Evolutionary conservation across 805 yeast genomes (phyloP).

Genomic region (Saccharomycopsis fibuligera): DNA sequence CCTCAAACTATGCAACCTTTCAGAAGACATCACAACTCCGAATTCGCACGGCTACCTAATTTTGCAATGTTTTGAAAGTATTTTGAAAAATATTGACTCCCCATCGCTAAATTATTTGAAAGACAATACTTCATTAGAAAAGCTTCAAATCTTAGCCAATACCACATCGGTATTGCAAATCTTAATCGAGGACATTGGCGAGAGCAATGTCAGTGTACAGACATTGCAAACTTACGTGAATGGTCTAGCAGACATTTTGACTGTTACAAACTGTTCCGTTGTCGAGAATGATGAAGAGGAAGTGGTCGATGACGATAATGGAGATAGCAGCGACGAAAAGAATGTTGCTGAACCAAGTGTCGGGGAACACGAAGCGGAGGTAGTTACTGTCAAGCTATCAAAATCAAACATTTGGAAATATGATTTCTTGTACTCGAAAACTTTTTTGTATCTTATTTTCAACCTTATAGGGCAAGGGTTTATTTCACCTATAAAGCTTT

Average conservation of each 20-base stretch:
- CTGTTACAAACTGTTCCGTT: not conserved
- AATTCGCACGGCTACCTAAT: no score
- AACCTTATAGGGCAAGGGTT: not conserved
- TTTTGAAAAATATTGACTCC: no score
- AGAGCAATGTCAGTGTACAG: not conserved
- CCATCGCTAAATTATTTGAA: not conserved
- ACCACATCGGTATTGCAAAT: not conserved
- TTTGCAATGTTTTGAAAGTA: no score
- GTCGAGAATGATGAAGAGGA: not conserved
- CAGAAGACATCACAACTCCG: no score
- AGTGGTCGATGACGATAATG: not conserved
- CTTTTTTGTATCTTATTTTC: constrained; percentile 10
- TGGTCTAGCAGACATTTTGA: not conserved
- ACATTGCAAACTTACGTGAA: no score
- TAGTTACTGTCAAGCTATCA: constrained; percentile 19
- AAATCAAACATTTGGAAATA: not conserved
- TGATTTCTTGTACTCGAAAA: constrained; percentile 15
- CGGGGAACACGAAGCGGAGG: constrained; percentile 20
- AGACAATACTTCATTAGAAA: not conserved
- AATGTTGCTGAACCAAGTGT: constrained; percentile 23
- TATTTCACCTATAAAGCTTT: constrained; percentile 23
- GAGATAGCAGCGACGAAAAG: constrained; percentile 26
- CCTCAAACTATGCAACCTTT: no score
- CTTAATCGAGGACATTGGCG: not conserved
- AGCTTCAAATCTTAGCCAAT: not conserved